These are phyloP conservation scores for Paecilomyces formosus DNA, from an alignment of 2,329 filamentous ascomycete genomes.

Conservation along the genomic window DNA sequence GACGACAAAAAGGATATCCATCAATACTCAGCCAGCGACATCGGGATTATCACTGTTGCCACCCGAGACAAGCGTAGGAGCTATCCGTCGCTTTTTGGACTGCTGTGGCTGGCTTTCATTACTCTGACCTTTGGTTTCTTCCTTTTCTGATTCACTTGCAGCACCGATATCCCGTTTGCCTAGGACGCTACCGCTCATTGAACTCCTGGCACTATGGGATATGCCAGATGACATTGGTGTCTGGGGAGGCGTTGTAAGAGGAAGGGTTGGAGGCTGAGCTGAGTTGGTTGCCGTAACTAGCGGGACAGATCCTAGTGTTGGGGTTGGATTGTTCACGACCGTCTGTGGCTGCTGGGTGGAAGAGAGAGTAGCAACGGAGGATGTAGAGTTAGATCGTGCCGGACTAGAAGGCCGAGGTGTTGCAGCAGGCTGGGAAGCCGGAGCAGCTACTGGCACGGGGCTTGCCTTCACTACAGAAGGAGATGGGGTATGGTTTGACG, in stretches of 20 bases:
- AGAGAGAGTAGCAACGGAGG: constrained; percentile 61
- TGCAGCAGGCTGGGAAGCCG: constrained; percentile 51
- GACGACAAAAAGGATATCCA: background rate
- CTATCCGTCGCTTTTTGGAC: constrained; percentile 63
- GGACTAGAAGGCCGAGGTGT: constrained; percentile 63
- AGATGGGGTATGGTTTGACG: constrained; percentile 57
- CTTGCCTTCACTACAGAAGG: constrained; percentile 48
- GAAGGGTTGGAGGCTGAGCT: constrained; percentile 44
- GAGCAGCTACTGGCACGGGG: constrained; percentile 48
- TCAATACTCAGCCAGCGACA: constrained; percentile 8
- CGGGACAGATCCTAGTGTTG: constrained; percentile 70
- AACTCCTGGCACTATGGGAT: constrained; percentile 48
- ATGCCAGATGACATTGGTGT: constrained; percentile 57
- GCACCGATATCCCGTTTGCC: constrained; percentile 42
- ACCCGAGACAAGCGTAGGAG: constrained; percentile 54
- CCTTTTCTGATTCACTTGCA: constrained; percentile 37
- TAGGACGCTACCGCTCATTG: constrained; percentile 47
- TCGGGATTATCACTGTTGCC: constrained; percentile 6
- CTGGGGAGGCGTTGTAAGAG: constrained; percentile 82
- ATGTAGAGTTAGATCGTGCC: constrained; percentile 76
- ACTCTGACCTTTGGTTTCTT: constrained; percentile 28
- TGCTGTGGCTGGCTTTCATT: constrained; percentile 44
- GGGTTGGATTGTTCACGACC: constrained; percentile 68
- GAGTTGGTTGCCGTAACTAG: constrained; percentile 68
- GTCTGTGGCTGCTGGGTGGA: constrained; percentile 31